Base-by-base conservation (phyloP, 257 asterid genomes). In the Avicennia marina region DNA sequence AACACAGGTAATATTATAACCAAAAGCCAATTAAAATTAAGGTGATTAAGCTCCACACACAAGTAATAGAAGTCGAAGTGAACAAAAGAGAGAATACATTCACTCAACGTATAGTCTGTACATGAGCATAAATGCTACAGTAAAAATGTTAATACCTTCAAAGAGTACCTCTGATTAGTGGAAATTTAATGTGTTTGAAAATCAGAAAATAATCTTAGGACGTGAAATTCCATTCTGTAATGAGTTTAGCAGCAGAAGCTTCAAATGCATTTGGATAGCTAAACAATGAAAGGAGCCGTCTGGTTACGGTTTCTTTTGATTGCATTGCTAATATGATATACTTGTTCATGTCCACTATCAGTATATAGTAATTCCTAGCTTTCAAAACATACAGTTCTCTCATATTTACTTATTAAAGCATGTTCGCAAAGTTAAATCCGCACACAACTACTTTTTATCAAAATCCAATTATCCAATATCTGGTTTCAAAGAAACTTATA, bases 161-260 rank as follows among this genome's bases (percentile, higher is more conserved):
- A 9, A 48, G 38, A 11, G 41, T 9, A 36, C 18, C 11, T 18
- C 17, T 49, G 10, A 2, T 3, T 19, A 9, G 19, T 32, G 62
- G 24, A n/a, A 40, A 24, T 27, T 25, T 2, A 4, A 18, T 11
- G 15, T 11, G 53, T 27, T 25, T 58, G 33, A 18, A 44, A 24
- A 18, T 31, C 42, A 16, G 13, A 58, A 18, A 29, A 18, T 17
- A 51, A 26, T 42, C 13, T 17, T 41, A 19, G 15, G 4, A 44
- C 31, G 42, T 43, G 29, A 59, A 45, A 33, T 11, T 16, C 25
- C 29, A 26, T 15, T 11, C 20, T 11, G 20, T 44, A 18, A 29
- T 58, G 52, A 58, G 27, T 58, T 29, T 44, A 45, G 34, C 45
- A 42, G n/a, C 7, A 47, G 55, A 33, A 58, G n/a, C 19, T 58